A percentile compares a stretch with the other conserved stretches of the same genome.
Evolutionary conservation across 345 rosid species (phyloP).

Genomic region (Geranium brycei): DNA sequence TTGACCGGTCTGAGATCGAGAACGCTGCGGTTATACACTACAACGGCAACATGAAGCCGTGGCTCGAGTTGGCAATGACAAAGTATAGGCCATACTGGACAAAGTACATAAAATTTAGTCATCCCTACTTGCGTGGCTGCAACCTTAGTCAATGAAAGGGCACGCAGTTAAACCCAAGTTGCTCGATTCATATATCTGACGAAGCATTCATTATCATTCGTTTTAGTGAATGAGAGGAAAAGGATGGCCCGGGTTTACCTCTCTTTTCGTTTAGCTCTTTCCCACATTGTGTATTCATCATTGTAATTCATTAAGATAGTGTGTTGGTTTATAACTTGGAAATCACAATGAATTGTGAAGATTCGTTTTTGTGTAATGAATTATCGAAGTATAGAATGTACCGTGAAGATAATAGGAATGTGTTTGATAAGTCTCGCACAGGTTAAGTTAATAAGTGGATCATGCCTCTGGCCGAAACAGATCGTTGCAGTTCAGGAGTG

Average conservation of each 20-base stretch:
- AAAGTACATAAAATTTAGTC: constrained; percentile 75
- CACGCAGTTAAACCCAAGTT: too few relatives aligned
- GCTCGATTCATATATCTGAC: constrained; percentile 1
- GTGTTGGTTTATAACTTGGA: too few relatives aligned
- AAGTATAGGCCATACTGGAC: constrained; percentile 86
- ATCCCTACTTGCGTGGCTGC: constrained; percentile 74
- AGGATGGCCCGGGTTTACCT: constrained; percentile 14
- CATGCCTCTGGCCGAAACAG: too few relatives aligned
- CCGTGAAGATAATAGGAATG: too few relatives aligned
- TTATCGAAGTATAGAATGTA: too few relatives aligned
- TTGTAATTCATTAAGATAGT: constrained; percentile 23
- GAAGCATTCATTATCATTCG: constrained; percentile 8
- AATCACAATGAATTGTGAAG: too few relatives aligned
- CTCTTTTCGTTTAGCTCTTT: constrained; percentile 11
- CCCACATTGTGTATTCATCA: constrained; percentile 26
- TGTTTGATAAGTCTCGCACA: too few relatives aligned
- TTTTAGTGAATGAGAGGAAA: constrained; percentile 8
- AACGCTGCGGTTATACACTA: constrained; percentile 90
- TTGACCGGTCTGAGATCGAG: constrained; percentile 64
- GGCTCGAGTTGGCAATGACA: constrained; percentile 96
- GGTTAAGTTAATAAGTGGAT: too few relatives aligned
- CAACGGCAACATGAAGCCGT: constrained; percentile 98
- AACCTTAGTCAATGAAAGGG: constrained; percentile 46
- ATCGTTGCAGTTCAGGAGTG: too few relatives aligned
- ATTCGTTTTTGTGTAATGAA: too few relatives aligned